Evolutionary conservation across 441 rosid genomes (phyloP), one percentile per base, ranked within the genome.

Genomic region (Arabidopsis lyrata): DNA sequence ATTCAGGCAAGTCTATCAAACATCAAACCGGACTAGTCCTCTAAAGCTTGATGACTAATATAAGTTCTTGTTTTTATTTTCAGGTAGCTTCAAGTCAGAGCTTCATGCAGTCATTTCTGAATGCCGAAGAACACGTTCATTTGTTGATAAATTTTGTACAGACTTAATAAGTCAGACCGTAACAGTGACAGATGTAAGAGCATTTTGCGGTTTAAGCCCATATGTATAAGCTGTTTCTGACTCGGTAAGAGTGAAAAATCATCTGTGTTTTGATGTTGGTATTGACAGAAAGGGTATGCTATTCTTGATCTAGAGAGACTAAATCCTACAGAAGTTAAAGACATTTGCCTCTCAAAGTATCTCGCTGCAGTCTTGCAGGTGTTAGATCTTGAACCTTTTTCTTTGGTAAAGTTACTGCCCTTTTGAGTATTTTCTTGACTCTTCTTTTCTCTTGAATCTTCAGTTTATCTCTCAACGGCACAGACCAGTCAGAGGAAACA

Each of bases 381-480:
- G 80, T 14, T 47, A 47, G 56, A 69, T 77, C 61, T 68, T 48
- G 39, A 39, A 38, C 41, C 52, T 66, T 70, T 52, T 31, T 27
- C 12, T 53, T 34, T 44, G 34, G 52, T 34, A 18, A 39, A 39
- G 6, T 59, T 42, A 11, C 53, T 0, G 22, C 4, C 8, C 42
- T 4, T 63, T 68, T 38, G 72, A 31, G 66, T 78, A 34, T 69
- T 52, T 73, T 56, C 15, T 22, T 81, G 66, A 85, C 79, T 16
- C 41, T 70, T 50, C 42, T 57, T 68, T 45, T 63, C 77, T 61
- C 72, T 65, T 15, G 44, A 70, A 81, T 60, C 53, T 67, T 67
- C 87, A 95, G 98, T 91, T 88, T 79, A 81, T 90, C 72, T 91
- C 98, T 73, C 99, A 95, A 84, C 80, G 93, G 79, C 92, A 91